Base-by-base conservation (phyloP, 352 stramenopile species). In the Globisporangium nunn region DNA sequence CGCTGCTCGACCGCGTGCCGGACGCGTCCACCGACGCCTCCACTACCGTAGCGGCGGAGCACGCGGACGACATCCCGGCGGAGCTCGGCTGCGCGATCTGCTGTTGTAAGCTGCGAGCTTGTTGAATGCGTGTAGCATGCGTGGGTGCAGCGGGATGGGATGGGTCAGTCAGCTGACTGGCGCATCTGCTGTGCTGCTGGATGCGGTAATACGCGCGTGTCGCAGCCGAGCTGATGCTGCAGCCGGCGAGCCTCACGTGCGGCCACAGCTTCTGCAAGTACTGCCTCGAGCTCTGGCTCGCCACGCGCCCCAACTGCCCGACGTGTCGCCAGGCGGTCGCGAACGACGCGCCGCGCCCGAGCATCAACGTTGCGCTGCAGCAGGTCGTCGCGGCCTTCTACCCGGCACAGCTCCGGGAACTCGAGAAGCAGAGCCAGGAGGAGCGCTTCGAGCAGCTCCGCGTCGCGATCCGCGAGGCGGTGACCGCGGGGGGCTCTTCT, bases 221-320 rank as follows among this genome's bases (percentile, higher is more conserved):
- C 3, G 18, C 48, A 78, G 70, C 70, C 10, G 67, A 78, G n/a
- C 56, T 78, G 43, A 79, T 79, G 71, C 54, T 76, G 55, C 67
- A 72, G 66, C 71, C 71, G 5, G 67, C 61, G 62, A 72, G 61
- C 51, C 59, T 79, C 29, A 40, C 63, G 40, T 79, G 71, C 28
- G 71, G 71, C 44, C 71, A 79, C 59, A 76, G 68, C 60, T 79
- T 79, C 48, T 79, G 71, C 63, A 70, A 70, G 52, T 69, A 62
- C 37, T 79, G 71, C 14, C 54, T 79, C 23, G 63, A 74, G n/a
- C 52, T 74, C 31, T 79, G 71, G 71, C 63, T 76, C 53, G 60
- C 59, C 53, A 70, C 59, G 56, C 72, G 68, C 53, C 40, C 59
- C 14, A 74, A 52, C 54, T 79, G 71, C 44, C 71, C 71, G 11